Percentiles rank a stretch among this genome's conserved stretches.
Evolutionary conservation across 352 stramenopile genomes (phyloP).

Genomic region (Globisporangium alternatum): DNA sequence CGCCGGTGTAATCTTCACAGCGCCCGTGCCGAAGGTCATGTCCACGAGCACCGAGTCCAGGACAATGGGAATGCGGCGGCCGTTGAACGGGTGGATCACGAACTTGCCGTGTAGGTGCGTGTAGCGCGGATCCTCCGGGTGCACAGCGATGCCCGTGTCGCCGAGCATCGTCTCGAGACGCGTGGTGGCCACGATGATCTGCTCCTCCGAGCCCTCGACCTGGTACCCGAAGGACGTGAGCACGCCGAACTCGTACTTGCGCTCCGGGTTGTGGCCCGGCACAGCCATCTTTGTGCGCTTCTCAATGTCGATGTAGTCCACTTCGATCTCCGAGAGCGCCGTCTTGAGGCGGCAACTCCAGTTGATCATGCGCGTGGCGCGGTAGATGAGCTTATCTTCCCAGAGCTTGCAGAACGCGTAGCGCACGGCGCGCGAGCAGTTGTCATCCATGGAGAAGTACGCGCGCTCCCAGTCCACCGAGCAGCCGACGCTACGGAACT

Average conservation of each 20-base stretch:
- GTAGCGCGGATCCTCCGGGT: constrained; percentile 98
- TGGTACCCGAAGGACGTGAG: constrained; percentile 98
- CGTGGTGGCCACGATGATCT: constrained; percentile 90
- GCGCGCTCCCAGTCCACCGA: constrained; percentile 97
- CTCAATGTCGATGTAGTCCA: constrained; percentile 99
- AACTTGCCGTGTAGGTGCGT: constrained; percentile 98
- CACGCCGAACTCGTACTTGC: constrained; percentile 99
- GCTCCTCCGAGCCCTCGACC: constrained; percentile 88
- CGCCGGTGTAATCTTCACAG: constrained; percentile 98
- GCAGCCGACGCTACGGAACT: constrained; percentile 91
- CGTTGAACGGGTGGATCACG: constrained; percentile 98
- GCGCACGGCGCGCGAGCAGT: constrained; percentile 95
- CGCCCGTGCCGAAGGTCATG: constrained; percentile 98
- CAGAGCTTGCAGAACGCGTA: constrained; percentile 95
- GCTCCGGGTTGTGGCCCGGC: constrained; percentile 93
- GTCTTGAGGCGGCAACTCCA: constrained; percentile 99
- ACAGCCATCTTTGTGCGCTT: constrained; percentile 95
- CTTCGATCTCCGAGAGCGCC: constrained; percentile 95
- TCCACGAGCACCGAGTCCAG: constrained; percentile 96
- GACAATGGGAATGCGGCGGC: constrained; percentile 96
- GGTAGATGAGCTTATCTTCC: constrained; percentile 96
- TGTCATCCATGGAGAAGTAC: constrained; percentile 99
- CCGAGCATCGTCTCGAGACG: constrained; percentile 99
- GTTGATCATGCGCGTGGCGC: constrained; percentile 98
- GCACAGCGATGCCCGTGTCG: constrained; percentile 97